These are phyloP conservation scores for Acacia melanoxylon DNA, from an alignment of 306 rosid genomes.

Conservation along the genomic window DNA sequence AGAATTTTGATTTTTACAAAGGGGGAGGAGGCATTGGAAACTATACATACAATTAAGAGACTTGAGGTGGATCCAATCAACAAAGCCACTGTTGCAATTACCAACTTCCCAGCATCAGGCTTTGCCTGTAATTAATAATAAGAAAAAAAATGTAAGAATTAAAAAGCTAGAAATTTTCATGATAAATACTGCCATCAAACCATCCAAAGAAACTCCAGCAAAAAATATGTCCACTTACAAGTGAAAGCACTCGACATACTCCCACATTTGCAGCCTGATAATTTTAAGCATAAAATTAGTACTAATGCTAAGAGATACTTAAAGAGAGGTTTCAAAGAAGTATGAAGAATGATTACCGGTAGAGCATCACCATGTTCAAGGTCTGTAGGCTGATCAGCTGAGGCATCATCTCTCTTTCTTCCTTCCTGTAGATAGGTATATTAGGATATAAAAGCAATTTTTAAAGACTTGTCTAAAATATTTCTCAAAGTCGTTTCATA, in stretches of 20 bases:
- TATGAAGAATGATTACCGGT: conserved; percentile 46
- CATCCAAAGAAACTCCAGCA: conserved; percentile 16
- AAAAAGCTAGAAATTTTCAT: background rate
- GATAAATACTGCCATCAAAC: conserved; percentile 13
- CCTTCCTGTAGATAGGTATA: conserved; percentile 37
- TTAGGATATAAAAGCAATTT: conserved; percentile 1
- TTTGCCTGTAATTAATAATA: conserved; percentile 49
- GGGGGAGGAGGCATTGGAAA: conserved; percentile 3
- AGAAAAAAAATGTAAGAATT: background rate
- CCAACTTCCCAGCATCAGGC: conserved; percentile 64
- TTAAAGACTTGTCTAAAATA: background rate
- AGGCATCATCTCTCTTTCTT: conserved; percentile 42
- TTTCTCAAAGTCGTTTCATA: background rate
- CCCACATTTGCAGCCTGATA: conserved; percentile 73
- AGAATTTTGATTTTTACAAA: background rate
- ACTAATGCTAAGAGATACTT: conserved; percentile 4
- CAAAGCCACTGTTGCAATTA: conserved; percentile 61
- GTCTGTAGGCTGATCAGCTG: conserved; percentile 44
- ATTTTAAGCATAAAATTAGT: conserved; percentile 28
- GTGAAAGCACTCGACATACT: conserved; percentile 55
- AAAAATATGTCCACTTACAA: conserved; percentile 47
- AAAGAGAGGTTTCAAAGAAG: background rate
- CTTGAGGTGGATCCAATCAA: conserved; percentile 73
- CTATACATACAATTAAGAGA: conserved; percentile 59
- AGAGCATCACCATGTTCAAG: conserved; percentile 66